Conservation (phyloP, 495 filamentous ascomycete species). For the Arthonia radiata region DNA sequence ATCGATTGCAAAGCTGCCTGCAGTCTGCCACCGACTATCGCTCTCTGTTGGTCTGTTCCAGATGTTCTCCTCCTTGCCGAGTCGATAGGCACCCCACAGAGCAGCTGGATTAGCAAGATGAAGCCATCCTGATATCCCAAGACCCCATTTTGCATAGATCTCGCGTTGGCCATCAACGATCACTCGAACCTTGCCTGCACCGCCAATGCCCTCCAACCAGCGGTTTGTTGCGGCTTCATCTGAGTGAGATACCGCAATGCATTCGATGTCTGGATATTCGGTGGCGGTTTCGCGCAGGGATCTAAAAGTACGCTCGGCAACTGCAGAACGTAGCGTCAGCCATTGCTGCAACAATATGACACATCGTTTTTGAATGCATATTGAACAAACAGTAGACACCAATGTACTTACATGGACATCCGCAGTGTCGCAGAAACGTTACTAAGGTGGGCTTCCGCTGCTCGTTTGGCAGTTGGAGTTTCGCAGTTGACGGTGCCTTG, state of each 20-base stretch:
- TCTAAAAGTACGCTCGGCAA: conserved; percentile 35
- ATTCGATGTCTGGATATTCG: conserved; percentile 22
- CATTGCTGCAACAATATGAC: neutral
- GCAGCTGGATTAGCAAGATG: conserved; percentile 22
- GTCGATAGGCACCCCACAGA: conserved; percentile 20
- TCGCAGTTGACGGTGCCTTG: conserved; percentile 21
- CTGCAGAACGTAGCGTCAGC: conserved; percentile 7
- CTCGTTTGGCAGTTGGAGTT: conserved; percentile 18
- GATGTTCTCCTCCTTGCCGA: conserved; percentile 27
- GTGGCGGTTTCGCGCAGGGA: conserved; percentile 19
- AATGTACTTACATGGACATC: conserved; percentile 24
- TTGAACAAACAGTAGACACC: conserved; percentile 7
- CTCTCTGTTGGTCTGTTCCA: conserved; percentile 28
- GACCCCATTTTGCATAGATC: conserved; percentile 27
- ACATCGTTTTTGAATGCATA: conserved; percentile 1
- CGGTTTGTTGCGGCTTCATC: conserved; percentile 21
- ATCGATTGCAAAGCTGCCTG: conserved; percentile 30
- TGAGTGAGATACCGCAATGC: conserved; percentile 33
- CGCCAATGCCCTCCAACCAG: conserved; percentile 28
- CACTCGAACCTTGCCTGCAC: conserved; percentile 22
- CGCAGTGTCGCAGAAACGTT: conserved; percentile 34
- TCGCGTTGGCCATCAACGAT: conserved; percentile 26
- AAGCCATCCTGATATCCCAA: conserved; percentile 25
- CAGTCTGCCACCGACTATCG: conserved; percentile 31
- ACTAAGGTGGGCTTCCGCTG: conserved; percentile 23